A percentile compares a stretch with the other conserved stretches of the same genome.
Evolutionary conservation across 768 basidiomycete species (phyloP).

Genomic region (Auricularia heimuer): DNA sequence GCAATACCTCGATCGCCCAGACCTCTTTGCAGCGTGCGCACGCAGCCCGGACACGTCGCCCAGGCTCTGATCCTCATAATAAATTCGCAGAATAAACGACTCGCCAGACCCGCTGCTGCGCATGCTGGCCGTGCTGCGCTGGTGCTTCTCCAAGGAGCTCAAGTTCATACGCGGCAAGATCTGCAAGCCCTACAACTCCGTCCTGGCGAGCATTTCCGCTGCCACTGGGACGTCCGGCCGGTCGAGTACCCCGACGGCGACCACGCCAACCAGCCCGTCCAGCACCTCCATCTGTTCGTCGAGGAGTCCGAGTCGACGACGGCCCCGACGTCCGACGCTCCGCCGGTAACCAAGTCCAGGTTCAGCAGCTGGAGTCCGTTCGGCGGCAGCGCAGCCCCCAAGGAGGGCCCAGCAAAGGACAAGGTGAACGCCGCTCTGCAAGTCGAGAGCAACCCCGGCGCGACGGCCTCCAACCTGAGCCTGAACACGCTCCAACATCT

Average conservation of each 20-base stretch:
- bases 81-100: slow-evolving; percentile 67
- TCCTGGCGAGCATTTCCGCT: slow-evolving; percentile 80
- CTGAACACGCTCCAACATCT: slow-evolving; percentile 20
- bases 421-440: not conserved
- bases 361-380: not conserved
- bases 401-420: not conserved
- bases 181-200: slow-evolving; percentile 87
- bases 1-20: slow-evolving; percentile 82
- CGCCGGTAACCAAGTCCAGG: not conserved
- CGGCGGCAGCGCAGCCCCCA: not conserved
- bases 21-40: slow-evolving; percentile 82
- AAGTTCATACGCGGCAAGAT: slow-evolving; percentile 88
- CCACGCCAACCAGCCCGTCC: slow-evolving; percentile 35
- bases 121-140: slow-evolving; percentile 86
- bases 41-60: not conserved
- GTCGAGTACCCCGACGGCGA: slow-evolving; percentile 38
- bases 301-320: slow-evolving; percentile 15
- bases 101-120: slow-evolving; percentile 87
- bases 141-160: slow-evolving; percentile 86
- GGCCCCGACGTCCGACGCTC: slow-evolving; percentile 5
- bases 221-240: slow-evolving; percentile 76
- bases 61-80: not conserved
- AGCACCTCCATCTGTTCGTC: slow-evolving; percentile 25
- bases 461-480: slow-evolving; percentile 52
- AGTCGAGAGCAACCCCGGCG: slow-evolving; percentile 36